Percentiles rank a stretch among this genome's conserved stretches.
phyloP scores from a whole-genome alignment of 2,329 filamentous ascomycete species.

The Aspergillus sp. region DNA sequence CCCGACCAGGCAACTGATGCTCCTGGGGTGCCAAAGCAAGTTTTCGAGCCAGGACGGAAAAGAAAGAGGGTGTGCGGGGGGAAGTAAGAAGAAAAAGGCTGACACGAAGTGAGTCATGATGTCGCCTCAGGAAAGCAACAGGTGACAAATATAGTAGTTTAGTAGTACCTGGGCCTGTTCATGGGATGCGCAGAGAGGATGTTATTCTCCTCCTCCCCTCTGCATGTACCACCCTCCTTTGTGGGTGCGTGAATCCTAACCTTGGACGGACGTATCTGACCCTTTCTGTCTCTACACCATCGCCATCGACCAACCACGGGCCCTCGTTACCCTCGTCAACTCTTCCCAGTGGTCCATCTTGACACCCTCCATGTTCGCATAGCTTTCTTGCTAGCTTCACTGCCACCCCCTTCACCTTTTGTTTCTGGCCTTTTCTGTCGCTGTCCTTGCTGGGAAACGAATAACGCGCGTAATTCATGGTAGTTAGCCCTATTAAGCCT shows the following conservation, averaged over 20 bases:
- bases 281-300: constrained; percentile 7
- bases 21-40: constrained; percentile 8
- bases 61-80: not conserved
- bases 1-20: constrained; percentile 22
- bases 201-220: constrained; percentile 19
- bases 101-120: constrained; percentile 26
- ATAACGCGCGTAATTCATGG: constrained; percentile 26
- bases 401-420: constrained; percentile 25
- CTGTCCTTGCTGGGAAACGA: constrained; percentile 13
- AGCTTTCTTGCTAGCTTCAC: constrained; percentile 13
- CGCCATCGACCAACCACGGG: constrained; percentile 9
- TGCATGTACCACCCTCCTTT: constrained; percentile 29
- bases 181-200: constrained; percentile 23
- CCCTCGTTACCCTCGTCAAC: constrained; percentile 5
- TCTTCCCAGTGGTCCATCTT: constrained; percentile 8
- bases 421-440: constrained; percentile 21
- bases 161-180: constrained; percentile 24
- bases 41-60: not conserved
- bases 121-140: constrained; percentile 17
- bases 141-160: constrained; percentile 26
- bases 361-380: constrained; percentile 17
- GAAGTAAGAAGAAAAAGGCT: constrained; percentile 12
- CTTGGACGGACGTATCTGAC: constrained; percentile 2
- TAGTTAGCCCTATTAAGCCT: constrained; percentile 34
- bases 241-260: not conserved